Evolutionary conservation across 305 asterid genomes (phyloP), one percentile per base, ranked within the genome.

Genomic region (Rubia balearica): DNA sequence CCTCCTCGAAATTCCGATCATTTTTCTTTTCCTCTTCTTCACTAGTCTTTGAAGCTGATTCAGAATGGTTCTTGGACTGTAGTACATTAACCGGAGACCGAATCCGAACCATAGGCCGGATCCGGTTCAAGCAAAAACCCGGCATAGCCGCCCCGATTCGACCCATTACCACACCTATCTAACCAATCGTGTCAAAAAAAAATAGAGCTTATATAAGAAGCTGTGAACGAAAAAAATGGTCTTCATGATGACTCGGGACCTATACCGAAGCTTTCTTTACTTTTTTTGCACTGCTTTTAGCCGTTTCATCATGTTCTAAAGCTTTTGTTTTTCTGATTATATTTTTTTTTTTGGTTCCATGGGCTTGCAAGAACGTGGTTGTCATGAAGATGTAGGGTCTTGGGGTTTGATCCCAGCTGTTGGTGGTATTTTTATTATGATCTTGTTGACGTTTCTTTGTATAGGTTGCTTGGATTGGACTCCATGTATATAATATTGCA

Each of bases 81-180:
- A 71, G 87, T 40, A 71, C 62, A 2, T 81, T 73, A 3, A 24
- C 8, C 38, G 83, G 77, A 0, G 88, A 76, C 51, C 90, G 86
- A 45, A 88, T 78, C 60, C 87, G 83, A 66, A 80, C 85, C 46
- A 84, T 79, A 69, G 94, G 94, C 83, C 88, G 84, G 57, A 88
- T 82, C 76, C 85, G 77, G 69, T 83, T 84, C 51, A 88, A 69
- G 84, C 89, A 84, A 64, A 84, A 81, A 69, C 64, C 81, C 60
- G 89, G 89, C 75, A 88, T 73, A 56, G 80, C 84, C 6, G 82
- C 76, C 14, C 80, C 84, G 30, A 78, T 71, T 76, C 76, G 77
- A 2, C 78, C 92, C 92, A 87, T 87, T 46, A 1, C 1, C 66
- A 42, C 71, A 21, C 46, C 63, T 66, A 22, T 8, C 61, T 19